Base-by-base conservation (phyloP, 805 yeast species). In the Komagataella mondaviorum region DNA sequence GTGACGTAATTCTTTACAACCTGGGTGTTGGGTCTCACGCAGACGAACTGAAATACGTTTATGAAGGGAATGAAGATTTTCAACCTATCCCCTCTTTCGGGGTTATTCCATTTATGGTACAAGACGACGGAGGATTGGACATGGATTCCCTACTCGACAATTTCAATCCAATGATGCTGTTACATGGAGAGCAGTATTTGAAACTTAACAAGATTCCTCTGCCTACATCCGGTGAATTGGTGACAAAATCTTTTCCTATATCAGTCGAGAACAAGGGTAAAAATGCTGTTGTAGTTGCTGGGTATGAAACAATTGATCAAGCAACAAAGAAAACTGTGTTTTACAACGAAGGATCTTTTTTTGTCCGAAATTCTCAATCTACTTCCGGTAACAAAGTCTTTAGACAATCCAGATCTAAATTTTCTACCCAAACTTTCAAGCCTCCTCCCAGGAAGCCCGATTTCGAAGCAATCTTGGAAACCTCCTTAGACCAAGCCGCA, bases 141-240 rank as follows among this genome's bases (percentile, higher is more conserved):
- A 78, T 84, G 63, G 70, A 76, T 54, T 71, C 74, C 53, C 65
- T 83, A 47, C 81, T 91, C 58, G 85, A 81, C 53, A 81, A 87
- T 69, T 91, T 88, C 75, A 87, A 88, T 68, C 96, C 93, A 54
- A 83, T 88, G 80, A 75, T 84, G 68, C 75, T 91, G 62, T 76
- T 91, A 58, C 98, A 91, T 65, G 99, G 98, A 54, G 99, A 91
- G 70, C 97, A 91, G 66, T 91, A 85, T 68, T 72, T 90, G 59
- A 88, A 81, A 67, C 66, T 91, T 55, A 74, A 75, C 56, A 78
- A 82, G 65, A 81, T 77, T 72, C 93, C 95, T 53, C 73, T 91
- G 53, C 95, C 96, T 55, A 78, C 85, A 1, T 73, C 76, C 55
- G 95, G 83, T 3, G 63, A 68, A 1, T 66, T 89, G 47, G 73